A percentile compares a stretch with the other conserved stretches of the same genome.
These are phyloP conservation scores for Neophaeococcomyces aloes DNA, from an alignment of 2,329 filamentous ascomycete genomes.

Conservation along the genomic window DNA sequence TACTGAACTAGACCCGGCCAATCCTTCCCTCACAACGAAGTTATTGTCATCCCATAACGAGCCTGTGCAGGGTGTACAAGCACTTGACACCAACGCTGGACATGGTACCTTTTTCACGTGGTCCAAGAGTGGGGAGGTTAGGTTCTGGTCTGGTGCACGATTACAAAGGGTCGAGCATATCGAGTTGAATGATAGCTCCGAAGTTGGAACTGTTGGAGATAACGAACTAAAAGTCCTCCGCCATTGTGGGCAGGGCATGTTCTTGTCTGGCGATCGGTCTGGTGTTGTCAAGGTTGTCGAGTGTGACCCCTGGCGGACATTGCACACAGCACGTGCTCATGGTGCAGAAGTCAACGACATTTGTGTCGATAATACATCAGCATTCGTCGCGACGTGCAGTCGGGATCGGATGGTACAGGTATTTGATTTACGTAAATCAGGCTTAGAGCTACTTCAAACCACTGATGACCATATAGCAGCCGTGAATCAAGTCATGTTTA, in stretches of 20 bases:
- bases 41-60: conserved; percentile 47
- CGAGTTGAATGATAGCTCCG: conserved; percentile 53
- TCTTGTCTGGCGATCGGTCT: conserved; percentile 76
- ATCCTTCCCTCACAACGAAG: conserved; percentile 17
- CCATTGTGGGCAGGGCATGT: conserved; percentile 52
- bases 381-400: conserved; percentile 70
- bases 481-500: conserved; percentile 67
- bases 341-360: conserved; percentile 75
- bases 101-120: conserved; percentile 75
- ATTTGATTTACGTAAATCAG: conserved; percentile 53
- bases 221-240: conserved; percentile 51
- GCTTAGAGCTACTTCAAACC: conserved; percentile 75
- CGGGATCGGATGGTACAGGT: conserved; percentile 88
- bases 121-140: conserved; percentile 68
- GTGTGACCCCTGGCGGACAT: conserved; percentile 43
- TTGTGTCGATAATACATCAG: conserved; percentile 52
- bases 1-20: conserved; percentile 25
- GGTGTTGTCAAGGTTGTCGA: conserved; percentile 56
- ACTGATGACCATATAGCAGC: conserved; percentile 83
- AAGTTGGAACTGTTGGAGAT: conserved; percentile 34
- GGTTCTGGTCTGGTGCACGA: conserved; percentile 72
- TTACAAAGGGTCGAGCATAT: conserved; percentile 56
- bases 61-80: conserved; percentile 58
- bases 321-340: conserved; percentile 74
- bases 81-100: conserved; percentile 50